A percentile compares a stretch with the other conserved stretches of the same genome.
phyloP scores from a whole-genome alignment of 495 filamentous ascomycete genomes.

The Lasiosphaeris hirsuta region DNA sequence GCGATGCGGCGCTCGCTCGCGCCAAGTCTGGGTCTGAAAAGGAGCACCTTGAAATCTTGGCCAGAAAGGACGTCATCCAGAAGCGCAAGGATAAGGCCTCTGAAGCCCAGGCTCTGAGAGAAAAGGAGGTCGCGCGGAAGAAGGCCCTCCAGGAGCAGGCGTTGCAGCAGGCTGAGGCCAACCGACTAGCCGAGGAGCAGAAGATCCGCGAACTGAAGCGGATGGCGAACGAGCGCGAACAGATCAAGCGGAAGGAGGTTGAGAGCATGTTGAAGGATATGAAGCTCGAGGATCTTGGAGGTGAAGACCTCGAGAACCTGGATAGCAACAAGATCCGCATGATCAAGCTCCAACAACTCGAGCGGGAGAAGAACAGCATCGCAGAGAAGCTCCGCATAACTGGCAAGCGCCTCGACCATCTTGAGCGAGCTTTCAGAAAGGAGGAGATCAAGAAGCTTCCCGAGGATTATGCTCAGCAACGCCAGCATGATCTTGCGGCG shows the following conservation, averaged over 20 bases:
- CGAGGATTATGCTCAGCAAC: conserved; percentile 82
- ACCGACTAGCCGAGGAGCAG: conserved; percentile 85
- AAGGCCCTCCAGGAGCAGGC: conserved; percentile 82
- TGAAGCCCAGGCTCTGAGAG: conserved; percentile 74
- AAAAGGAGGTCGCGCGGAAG: conserved; percentile 85
- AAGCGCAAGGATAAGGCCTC: conserved; percentile 94
- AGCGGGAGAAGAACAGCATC: conserved; percentile 95
- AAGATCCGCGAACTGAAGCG: conserved; percentile 85
- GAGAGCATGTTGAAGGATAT: conserved; percentile 95
- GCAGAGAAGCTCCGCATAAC: conserved; percentile 85
- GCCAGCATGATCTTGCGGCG: conserved; percentile 71
- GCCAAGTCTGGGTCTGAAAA: conserved; percentile 83
- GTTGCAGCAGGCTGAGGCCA: conserved; percentile 79
- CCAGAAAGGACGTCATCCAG: conserved; percentile 85
- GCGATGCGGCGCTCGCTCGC: conserved; percentile 72
- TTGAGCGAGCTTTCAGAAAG: conserved; percentile 93
- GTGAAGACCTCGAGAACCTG: conserved; percentile 71
- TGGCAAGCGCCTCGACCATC: conserved; percentile 92
- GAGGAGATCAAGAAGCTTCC: conserved; percentile 91
- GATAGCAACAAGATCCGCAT: conserved; percentile 86
- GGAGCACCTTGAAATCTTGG: conserved; percentile 86
- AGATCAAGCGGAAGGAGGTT: conserved; percentile 88
- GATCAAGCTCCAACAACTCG: conserved; percentile 90
- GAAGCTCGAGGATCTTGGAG: conserved; percentile 79
- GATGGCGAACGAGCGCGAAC: conserved; percentile 82